phyloP scores from a whole-genome alignment of 192 early-diverging fungal species.

The Phycomyces blakesleeanus region DNA sequence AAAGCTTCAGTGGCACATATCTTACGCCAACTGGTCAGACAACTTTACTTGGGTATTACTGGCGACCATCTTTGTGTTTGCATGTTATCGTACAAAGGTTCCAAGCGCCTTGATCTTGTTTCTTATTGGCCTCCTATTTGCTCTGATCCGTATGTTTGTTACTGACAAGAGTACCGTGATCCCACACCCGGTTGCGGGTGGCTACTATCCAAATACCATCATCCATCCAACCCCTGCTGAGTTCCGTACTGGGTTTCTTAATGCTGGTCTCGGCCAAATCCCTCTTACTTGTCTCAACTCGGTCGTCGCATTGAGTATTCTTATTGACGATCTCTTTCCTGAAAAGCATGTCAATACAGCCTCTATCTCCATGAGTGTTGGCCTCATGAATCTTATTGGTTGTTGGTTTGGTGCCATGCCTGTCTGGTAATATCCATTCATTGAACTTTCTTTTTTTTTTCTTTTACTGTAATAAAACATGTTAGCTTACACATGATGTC shows the following conservation, averaged over 20 bases:
- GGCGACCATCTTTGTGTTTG: conserved; percentile 64
- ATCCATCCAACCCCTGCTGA: conserved; percentile 61
- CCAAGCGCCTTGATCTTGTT: conserved; percentile 74
- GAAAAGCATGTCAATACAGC: conserved; percentile 48
- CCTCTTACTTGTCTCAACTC: conserved; percentile 86
- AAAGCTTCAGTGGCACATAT: conserved; percentile 50
- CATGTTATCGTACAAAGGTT: conserved; percentile 60
- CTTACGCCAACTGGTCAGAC: conserved; percentile 60
- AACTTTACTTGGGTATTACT: conserved; percentile 71
- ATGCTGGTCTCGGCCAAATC: conserved; percentile 81
- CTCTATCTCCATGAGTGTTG: conserved; percentile 60
- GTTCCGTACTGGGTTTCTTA: conserved; percentile 70
- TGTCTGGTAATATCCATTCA: conserved; percentile 48
- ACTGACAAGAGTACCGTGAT: conserved; percentile 15
- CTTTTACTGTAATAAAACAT: neutral
- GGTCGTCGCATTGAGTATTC: conserved; percentile 69
- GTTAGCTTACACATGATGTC: conserved; percentile 1
- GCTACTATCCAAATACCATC: conserved; percentile 51
- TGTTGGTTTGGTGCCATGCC: conserved; percentile 80
- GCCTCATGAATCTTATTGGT: conserved; percentile 74
- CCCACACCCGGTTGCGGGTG: conserved; percentile 41
- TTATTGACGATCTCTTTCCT: conserved; percentile 83
- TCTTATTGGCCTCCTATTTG: conserved; percentile 63
- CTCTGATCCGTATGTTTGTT: conserved; percentile 49
- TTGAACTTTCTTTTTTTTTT: neutral